A percentile compares a stretch with the other conserved stretches of the same genome.
Conservation (phyloP, 2,329 filamentous ascomycete species). For the Catunica adiposa region DNA sequence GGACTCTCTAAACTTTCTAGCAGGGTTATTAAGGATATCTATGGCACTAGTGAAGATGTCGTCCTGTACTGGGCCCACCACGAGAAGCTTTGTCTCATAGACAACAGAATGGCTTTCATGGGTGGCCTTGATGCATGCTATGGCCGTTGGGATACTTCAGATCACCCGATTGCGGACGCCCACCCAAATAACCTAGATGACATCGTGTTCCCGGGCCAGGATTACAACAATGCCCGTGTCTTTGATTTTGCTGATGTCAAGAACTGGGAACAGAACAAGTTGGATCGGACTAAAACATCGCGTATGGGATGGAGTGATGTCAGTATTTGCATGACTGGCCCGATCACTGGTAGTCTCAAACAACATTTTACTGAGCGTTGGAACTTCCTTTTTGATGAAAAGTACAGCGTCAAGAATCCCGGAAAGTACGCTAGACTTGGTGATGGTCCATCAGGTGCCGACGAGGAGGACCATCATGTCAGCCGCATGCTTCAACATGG, state of each 20-base stretch:
- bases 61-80: conserved; percentile 89
- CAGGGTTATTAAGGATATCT: conserved; percentile 61
- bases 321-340: conserved; percentile 57
- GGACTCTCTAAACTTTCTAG: conserved; percentile 47
- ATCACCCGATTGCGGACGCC: conserved; percentile 66
- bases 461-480: conserved; percentile 2
- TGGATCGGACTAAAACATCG: conserved; percentile 61
- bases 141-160: conserved; percentile 61
- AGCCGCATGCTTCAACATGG: conserved; percentile 10
- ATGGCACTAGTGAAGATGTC: conserved; percentile 65
- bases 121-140: conserved; percentile 79
- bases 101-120: conserved; percentile 74
- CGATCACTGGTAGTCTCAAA: conserved; percentile 56
- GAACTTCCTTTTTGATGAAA: conserved; percentile 79
- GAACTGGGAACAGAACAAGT: conserved; percentile 72
- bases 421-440: conserved; percentile 31
- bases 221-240: conserved; percentile 79
- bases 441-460: neutral
- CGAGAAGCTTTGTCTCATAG: conserved; percentile 74
- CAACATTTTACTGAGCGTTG: conserved; percentile 73
- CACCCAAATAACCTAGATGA: conserved; percentile 62
- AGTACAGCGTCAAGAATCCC: conserved; percentile 44
- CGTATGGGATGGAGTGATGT: conserved; percentile 92
- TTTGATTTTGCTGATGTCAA: conserved; percentile 65
- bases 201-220: conserved; percentile 75